Base-by-base conservation (phyloP, 2,329 filamentous ascomycete genomes). In the Pseudogymnoascus sp. region DNA sequence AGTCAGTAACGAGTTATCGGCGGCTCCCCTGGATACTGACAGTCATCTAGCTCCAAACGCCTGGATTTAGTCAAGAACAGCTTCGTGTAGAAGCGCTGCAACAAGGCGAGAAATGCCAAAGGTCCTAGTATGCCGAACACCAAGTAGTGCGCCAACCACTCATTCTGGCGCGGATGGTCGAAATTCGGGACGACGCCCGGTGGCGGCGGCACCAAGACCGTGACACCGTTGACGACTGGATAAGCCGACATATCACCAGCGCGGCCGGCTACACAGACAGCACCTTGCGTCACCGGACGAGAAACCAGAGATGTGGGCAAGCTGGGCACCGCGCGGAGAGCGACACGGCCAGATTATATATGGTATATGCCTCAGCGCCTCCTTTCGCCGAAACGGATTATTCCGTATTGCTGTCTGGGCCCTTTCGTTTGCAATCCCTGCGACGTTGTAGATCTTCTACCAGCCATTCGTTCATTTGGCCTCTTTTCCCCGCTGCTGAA, bases 81-180 rank as follows among this genome's bases (percentile, higher is more conserved):
- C 33, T 67, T 67, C 15, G 65, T 67, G n/a, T 67, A 67, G 26
- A 65, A 31, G 5, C 65, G 63, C 42, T 67, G 66, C 33, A 21
- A 63, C n/a, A 67, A 23, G 17, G 65, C 64, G 10, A 61, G 19
- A n/a, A 67, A 60, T 11, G 65, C 65, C 9, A 67, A 50, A 26
- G 63, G 38, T 13, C 40, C 65, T 8, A 59, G 63, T 21, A 67
- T 62, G 35, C 63, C 63, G 26, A 60, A 60, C 21, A 67, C 64
- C 11, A 40, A 31, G 60, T 61, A 65, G 15, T 64, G 66, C 17
- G 60, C 61, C 15, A 44, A 50, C 15, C 33, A 38, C 7, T 44
- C 19, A 21, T 64, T 36, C 40, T 64, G 66, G 1, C 38, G 63
- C 26, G 66, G 66, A 33, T 67, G 35, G 47, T 50, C 64, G 19